phyloP scores from a whole-genome alignment of 2,329 filamentous ascomycete genomes.

The Aspergillus novoparasiticus region DNA sequence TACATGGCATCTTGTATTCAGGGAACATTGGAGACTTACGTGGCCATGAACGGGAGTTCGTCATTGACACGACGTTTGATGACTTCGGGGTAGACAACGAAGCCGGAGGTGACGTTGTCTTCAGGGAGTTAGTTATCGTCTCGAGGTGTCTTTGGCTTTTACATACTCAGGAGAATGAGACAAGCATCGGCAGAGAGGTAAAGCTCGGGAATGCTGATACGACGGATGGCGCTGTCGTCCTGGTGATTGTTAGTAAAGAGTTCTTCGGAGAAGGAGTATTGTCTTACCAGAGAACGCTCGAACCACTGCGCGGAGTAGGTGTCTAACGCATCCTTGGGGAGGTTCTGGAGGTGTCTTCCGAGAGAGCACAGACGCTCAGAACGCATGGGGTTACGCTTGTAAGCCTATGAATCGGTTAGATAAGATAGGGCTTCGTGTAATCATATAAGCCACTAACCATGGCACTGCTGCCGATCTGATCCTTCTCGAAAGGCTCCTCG shows the following conservation, averaged over 20 bases:
- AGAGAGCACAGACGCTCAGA: conserved; percentile 64
- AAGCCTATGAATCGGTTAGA: conserved; percentile 55
- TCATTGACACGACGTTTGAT: conserved; percentile 69
- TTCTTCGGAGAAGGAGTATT: not conserved
- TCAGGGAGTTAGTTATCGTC: not conserved
- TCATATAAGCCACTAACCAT: conserved; percentile 42
- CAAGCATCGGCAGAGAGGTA: conserved; percentile 69
- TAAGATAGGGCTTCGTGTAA: not conserved
- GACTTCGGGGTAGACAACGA: conserved; percentile 77
- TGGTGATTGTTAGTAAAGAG: conserved; percentile 17
- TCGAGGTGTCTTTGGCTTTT: not conserved
- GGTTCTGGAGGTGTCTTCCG: conserved; percentile 57
- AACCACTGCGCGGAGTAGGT: conserved; percentile 76
- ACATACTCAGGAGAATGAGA: conserved; percentile 41
- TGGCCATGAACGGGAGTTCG: conserved; percentile 87
- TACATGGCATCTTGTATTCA: not conserved
- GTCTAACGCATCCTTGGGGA: conserved; percentile 60
- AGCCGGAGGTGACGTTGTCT: conserved; percentile 68
- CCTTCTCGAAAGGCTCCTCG: conserved; percentile 79
- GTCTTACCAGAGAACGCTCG: conserved; percentile 65
- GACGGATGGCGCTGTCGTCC: conserved; percentile 72
- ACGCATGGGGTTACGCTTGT: conserved; percentile 63
- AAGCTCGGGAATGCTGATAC: conserved; percentile 61
- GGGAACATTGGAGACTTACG: conserved; percentile 43
- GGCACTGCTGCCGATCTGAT: conserved; percentile 72